These are phyloP conservation scores for Phytophthora brassicae DNA, from an alignment of 352 stramenopile genomes.

Conservation along the genomic window DNA sequence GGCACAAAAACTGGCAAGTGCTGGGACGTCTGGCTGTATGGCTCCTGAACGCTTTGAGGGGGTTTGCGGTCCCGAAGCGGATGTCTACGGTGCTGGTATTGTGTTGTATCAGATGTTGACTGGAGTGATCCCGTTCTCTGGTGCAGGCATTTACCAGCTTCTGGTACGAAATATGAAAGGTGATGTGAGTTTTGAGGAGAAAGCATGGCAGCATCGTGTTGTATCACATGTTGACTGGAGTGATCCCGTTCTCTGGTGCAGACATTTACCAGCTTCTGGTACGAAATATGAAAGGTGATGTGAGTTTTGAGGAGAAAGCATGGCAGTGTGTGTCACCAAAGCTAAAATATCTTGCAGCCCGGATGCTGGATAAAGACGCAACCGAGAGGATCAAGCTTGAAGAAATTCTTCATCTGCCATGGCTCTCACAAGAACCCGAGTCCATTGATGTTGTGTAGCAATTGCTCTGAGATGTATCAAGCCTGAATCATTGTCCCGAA, in stretches of 20 bases:
- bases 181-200: constrained; percentile 42
- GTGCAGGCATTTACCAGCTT: constrained; percentile 46
- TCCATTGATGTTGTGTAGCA: constrained; percentile 5
- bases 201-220: constrained; percentile 40
- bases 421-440: constrained; percentile 45
- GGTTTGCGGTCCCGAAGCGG: constrained; percentile 43
- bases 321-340: constrained; percentile 42
- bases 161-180: constrained; percentile 71
- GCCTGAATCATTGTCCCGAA: constrained; percentile 3
- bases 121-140: constrained; percentile 49
- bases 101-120: constrained; percentile 67
- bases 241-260: constrained; percentile 44
- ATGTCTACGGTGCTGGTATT: constrained; percentile 65
- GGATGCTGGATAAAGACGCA: constrained; percentile 61
- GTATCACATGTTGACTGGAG: constrained; percentile 61
- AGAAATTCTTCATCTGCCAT: constrained; percentile 59
- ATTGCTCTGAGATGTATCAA: constrained; percentile 7
- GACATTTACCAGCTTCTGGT: constrained; percentile 57
- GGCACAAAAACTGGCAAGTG: constrained; percentile 17
- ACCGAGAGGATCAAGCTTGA: constrained; percentile 43
- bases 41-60: constrained; percentile 63
- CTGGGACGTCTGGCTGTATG: constrained; percentile 67
- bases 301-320: constrained; percentile 42
- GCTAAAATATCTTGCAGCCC: constrained; percentile 36
- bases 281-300: constrained; percentile 62